Evolutionary conservation across 495 filamentous ascomycete species (phyloP).

Genomic region (Penicillium manginii): DNA sequence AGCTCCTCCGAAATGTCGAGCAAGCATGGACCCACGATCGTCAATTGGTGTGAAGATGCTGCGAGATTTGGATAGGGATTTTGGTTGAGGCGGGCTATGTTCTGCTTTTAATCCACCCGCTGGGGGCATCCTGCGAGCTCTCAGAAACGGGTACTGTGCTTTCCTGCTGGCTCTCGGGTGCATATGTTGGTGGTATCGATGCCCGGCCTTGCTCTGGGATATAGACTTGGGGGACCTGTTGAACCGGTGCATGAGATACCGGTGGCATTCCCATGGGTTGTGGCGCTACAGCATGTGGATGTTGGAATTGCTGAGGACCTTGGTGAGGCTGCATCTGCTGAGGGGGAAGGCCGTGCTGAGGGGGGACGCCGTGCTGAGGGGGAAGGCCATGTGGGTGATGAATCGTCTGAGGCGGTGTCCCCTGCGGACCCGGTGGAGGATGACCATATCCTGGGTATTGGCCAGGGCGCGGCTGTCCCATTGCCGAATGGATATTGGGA

Average conservation of each 20-base stretch:
- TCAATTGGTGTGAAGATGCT: slow-evolving; percentile 98
- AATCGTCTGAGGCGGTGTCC: slow-evolving; percentile 28
- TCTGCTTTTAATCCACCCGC: slow-evolving; percentile 43
- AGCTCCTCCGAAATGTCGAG: slow-evolving; percentile 75
- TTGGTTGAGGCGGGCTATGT: slow-evolving; percentile 57
- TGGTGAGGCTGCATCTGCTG: slow-evolving; percentile 35
- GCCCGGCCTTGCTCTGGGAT: slow-evolving; percentile 67
- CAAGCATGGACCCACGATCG: slow-evolving; percentile 84
- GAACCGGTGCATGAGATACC: slow-evolving; percentile 57
- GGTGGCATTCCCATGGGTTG: slow-evolving; percentile 41
- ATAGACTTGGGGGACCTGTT: slow-evolving; percentile 67
- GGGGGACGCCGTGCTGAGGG: slow-evolving; percentile 24
- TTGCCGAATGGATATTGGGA: slow-evolving; percentile 58
- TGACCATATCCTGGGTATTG: slow-evolving; percentile 55
- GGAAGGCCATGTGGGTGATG: slow-evolving; percentile 38
- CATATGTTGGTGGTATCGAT: slow-evolving; percentile 54
- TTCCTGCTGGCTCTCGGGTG: slow-evolving; percentile 47
- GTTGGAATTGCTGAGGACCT: slow-evolving; percentile 45
- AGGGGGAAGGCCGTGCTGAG: slow-evolving; percentile 14
- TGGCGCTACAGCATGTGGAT: slow-evolving; percentile 34
- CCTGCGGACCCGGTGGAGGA: slow-evolving; percentile 39
- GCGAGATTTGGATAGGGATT: slow-evolving; percentile 79
- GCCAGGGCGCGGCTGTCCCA: slow-evolving; percentile 47
- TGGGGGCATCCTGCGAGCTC: slow-evolving; percentile 43
- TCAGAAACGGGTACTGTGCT: slow-evolving; percentile 45